These are phyloP conservation scores for Corylus avellana DNA, from an alignment of 306 rosid species.

Conservation along the genomic window DNA sequence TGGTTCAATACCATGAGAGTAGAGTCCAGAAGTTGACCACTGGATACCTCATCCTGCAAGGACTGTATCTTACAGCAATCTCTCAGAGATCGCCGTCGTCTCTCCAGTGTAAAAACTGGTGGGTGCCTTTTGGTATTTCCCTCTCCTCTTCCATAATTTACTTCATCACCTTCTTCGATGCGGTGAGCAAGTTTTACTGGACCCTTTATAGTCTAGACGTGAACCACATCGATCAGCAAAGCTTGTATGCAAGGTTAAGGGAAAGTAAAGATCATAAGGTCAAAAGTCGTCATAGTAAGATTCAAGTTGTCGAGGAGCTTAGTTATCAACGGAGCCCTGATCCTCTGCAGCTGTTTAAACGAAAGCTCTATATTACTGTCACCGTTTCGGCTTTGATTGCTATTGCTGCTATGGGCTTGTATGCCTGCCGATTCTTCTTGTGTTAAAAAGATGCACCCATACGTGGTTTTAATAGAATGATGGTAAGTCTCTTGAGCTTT, in stretches of 20 bases:
- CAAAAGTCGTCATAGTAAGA: neutral
- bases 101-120: neutral
- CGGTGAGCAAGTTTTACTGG: conserved; percentile 2
- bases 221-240: neutral
- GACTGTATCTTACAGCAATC: neutral
- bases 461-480: neutral
- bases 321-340: neutral
- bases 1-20: neutral
- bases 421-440: neutral
- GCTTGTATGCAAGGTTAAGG: neutral
- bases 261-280: neutral
- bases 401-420: neutral
- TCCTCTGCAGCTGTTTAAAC: neutral
- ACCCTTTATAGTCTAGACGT: conserved; percentile 2
- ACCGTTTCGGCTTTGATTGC: conserved; percentile 1
- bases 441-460: neutral
- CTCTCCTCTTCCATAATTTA: neutral
- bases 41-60: neutral
- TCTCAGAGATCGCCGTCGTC: neutral
- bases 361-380: conserved; percentile 1
- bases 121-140: neutral
- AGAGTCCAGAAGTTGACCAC: conserved; percentile 12
- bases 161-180: conserved; percentile 9
- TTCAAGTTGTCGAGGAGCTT: neutral
- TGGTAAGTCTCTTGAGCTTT: too few species aligned